Percentiles rank a stretch among this genome's conserved stretches.
phyloP scores from a whole-genome alignment of 495 filamentous ascomycete species.

The Neurospora cerealis region DNA sequence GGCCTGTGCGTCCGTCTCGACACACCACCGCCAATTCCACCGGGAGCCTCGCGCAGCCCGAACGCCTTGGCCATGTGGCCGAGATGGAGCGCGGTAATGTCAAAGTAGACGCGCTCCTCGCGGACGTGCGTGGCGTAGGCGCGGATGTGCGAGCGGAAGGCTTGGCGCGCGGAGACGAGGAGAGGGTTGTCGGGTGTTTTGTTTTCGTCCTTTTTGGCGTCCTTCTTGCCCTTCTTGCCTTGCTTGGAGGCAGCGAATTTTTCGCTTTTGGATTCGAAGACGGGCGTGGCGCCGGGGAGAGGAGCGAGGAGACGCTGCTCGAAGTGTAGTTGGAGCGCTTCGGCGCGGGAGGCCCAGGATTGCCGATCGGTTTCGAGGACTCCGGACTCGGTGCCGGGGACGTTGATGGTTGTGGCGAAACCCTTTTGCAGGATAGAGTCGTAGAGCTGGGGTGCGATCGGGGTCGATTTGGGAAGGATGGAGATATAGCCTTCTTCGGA shows the following conservation, averaged over 20 bases:
- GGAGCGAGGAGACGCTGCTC: slow-evolving; percentile 35
- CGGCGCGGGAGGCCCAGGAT: slow-evolving; percentile 34
- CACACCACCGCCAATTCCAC: slow-evolving; percentile 53
- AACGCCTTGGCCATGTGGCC: slow-evolving; percentile 94
- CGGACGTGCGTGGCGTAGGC: slow-evolving; percentile 91
- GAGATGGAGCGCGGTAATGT: slow-evolving; percentile 79
- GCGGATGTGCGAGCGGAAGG: slow-evolving; percentile 82
- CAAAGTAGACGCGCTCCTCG: slow-evolving; percentile 72
- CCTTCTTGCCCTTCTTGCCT: slow-evolving; percentile 11
- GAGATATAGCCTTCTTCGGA: slow-evolving; percentile 82
- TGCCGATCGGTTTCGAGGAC: slow-evolving; percentile 17
- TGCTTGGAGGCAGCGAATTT: slow-evolving; percentile 13
- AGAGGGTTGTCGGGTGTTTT: slow-evolving; percentile 18
- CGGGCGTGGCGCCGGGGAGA: neutral
- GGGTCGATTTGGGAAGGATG: slow-evolving; percentile 44
- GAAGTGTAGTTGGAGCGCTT: slow-evolving; percentile 38
- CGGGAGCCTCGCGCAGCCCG: slow-evolving; percentile 76
- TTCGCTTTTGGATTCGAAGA: neutral
- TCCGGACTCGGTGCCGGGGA: slow-evolving; percentile 16
- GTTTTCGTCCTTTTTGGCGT: slow-evolving; percentile 1
- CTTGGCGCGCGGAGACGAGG: slow-evolving; percentile 65
- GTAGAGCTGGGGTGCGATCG: slow-evolving; percentile 28
- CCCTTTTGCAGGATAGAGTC: slow-evolving; percentile 47
- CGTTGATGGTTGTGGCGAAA: slow-evolving; percentile 31
- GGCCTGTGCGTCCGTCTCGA: slow-evolving; percentile 27